Base-by-base conservation (phyloP, 192 early-diverging fungal species). In the Backusella mclennaniae region DNA sequence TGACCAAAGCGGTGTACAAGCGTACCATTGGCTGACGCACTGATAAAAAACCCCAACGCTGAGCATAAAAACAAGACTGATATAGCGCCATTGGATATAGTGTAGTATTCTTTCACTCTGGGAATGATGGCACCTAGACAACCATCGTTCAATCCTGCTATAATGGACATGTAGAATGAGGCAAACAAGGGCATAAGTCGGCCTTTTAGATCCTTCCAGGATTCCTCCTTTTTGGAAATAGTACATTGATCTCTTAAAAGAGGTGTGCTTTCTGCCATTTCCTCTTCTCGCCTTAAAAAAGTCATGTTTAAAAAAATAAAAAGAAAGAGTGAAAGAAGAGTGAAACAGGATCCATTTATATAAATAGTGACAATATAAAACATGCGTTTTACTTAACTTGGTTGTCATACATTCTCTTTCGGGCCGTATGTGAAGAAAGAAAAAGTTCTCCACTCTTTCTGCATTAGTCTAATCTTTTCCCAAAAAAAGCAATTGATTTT, bases 121-220 rank as follows among this genome's bases (percentile, higher is more conserved):
- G 81, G 81, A n/a, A 82, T 63, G 49, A 82, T 82, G 4, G 75
- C 46, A 11, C 79, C 79, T 7, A 80, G 23, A 26, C 53, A 69
- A 4, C 79, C 79, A 68, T 80, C 79, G 56, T 76, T 80, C 1
- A 80, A 41, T 8, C 79, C 79, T 66, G 44, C 59, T 8, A 75
- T 31, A 17, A 80, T 36, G 15, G 38, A 39, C 8, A 80, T 76
- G 68, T 67, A 76, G 35, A 76, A 72, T 4, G 71, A 11, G 4
- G 74, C 26, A 1, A 76, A 6, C 1, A 80, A 44, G 1, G 75
- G 73, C 29, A 31, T 35, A 5, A 73, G 1, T 33, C 29, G 67
- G 1, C 38, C 29, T 15, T 35, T 38, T 1, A 73, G 33, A 23
- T 74, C 78, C 39, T 69, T 69, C 36, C 66, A 75, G 8, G 49